A percentile compares a stretch with the other conserved stretches of the same genome.
Evolutionary conservation across 2,329 filamentous ascomycete genomes (phyloP).

Genomic region (Aureobasidium lini): DNA sequence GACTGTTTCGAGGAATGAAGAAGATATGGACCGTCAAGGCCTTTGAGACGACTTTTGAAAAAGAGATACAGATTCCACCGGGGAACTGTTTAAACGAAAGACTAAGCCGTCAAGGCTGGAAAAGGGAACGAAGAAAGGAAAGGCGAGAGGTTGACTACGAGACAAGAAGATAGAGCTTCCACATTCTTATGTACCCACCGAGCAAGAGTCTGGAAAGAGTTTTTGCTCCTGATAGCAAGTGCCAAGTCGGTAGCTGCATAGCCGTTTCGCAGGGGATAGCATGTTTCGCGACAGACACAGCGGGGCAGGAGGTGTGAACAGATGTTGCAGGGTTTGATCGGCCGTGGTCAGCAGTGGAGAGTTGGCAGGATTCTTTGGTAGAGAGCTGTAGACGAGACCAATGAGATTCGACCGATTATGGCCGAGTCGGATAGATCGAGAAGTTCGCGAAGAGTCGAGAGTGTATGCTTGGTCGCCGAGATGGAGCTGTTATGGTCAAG

Average conservation of each 20-base stretch:
- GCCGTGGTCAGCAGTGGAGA: not conserved
- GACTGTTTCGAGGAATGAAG: constrained; percentile 4
- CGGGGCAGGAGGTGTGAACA: not conserved
- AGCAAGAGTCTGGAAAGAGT: not conserved
- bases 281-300: constrained; percentile 3
- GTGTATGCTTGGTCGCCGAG: not conserved
- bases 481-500: not conserved
- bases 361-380: not conserved
- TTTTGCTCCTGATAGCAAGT: not conserved
- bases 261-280: constrained; percentile 5
- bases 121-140: not conserved
- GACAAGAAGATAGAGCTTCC: not conserved
- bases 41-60: constrained; percentile 8
- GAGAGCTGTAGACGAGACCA: not conserved
- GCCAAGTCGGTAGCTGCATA: constrained; percentile 8
- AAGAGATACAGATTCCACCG: constrained; percentile 6
- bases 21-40: constrained; percentile 13
- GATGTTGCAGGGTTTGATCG: constrained; percentile 4
- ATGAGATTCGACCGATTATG: not conserved
- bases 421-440: not conserved
- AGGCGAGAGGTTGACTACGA: not conserved
- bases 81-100: constrained; percentile 2
- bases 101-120: constrained; percentile 15
- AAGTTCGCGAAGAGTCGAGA: not conserved
- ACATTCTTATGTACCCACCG: not conserved